Percentiles rank a stretch among this genome's conserved stretches.
phyloP scores from a whole-genome alignment of 352 stramenopile genomes.

The Pythium periplocum region DNA sequence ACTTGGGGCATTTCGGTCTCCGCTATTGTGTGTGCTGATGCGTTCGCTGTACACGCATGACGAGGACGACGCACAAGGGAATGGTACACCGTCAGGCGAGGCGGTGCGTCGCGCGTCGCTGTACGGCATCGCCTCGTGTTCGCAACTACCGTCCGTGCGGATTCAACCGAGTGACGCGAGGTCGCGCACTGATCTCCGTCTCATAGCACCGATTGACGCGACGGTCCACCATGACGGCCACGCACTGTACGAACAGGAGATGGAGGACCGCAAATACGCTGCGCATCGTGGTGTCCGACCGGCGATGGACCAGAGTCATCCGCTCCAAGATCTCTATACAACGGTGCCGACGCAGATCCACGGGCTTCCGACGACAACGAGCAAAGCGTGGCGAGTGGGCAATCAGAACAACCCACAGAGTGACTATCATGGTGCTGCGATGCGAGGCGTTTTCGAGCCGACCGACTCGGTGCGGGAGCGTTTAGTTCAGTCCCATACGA shows the following conservation, averaged over 20 bases:
- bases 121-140: constrained; percentile 30
- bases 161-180: constrained; percentile 31
- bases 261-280: constrained; percentile 49
- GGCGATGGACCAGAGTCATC: constrained; percentile 40
- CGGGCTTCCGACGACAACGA: constrained; percentile 9
- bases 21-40: no score
- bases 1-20: no score
- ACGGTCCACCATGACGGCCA: constrained; percentile 9
- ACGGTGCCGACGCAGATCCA: constrained; percentile 36
- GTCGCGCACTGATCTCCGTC: constrained; percentile 35
- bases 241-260: constrained; percentile 30
- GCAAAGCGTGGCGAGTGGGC: constrained; percentile 34
- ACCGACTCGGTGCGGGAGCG: constrained; percentile 29
- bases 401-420: constrained; percentile 39
- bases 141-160: constrained; percentile 30
- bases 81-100: constrained; percentile 8
- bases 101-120: constrained; percentile 29
- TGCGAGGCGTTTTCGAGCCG: constrained; percentile 48
- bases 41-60: no score
- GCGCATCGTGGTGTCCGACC: constrained; percentile 37
- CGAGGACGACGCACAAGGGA: no score
- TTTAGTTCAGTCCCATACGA: constrained; percentile 8
- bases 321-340: constrained; percentile 37
- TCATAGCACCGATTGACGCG: constrained; percentile 18
- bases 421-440: constrained; percentile 14